These are phyloP conservation scores for Citrus hindsii DNA, from an alignment of 345 rosid species.

Conservation along the genomic window DNA sequence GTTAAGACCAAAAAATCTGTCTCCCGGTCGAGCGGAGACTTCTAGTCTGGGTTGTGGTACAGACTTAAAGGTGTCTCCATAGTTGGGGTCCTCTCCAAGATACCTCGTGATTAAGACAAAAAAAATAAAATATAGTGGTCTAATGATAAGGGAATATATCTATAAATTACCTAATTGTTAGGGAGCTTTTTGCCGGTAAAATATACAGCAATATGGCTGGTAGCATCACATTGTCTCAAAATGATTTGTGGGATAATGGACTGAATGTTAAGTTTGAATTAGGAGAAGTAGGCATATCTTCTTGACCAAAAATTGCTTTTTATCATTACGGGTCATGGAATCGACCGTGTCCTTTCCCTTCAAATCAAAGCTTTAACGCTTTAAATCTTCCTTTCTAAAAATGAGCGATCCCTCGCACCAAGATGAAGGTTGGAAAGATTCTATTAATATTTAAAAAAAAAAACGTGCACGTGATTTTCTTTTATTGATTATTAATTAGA, in stretches of 20 bases:
- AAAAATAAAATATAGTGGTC: too few relatives aligned
- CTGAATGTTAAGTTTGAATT: background rate
- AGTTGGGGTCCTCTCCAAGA: too few relatives aligned
- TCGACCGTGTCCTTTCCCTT: too few relatives aligned
- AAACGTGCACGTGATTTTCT: background rate
- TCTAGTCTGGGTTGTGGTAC: too few relatives aligned
- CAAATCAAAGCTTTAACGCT: background rate
- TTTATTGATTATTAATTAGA: too few relatives aligned
- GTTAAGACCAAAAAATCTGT: too few relatives aligned
- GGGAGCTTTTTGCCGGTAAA: background rate
- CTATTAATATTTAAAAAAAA: too few relatives aligned
- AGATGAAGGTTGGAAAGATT: background rate
- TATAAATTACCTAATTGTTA: too few relatives aligned
- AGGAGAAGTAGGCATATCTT: background rate
- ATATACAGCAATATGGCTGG: background rate
- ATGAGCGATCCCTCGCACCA: background rate
- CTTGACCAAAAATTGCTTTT: background rate
- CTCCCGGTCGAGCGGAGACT: too few relatives aligned
- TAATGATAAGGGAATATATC: too few relatives aligned
- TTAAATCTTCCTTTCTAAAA: background rate
- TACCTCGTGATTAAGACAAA: too few relatives aligned
- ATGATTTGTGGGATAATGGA: background rate
- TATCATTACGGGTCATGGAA: background rate
- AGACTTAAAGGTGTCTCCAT: too few relatives aligned
- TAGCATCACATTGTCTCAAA: background rate